These are phyloP conservation scores for Talaromyces nanjingensis DNA, from an alignment of 495 filamentous ascomycete genomes.

Conservation along the genomic window DNA sequence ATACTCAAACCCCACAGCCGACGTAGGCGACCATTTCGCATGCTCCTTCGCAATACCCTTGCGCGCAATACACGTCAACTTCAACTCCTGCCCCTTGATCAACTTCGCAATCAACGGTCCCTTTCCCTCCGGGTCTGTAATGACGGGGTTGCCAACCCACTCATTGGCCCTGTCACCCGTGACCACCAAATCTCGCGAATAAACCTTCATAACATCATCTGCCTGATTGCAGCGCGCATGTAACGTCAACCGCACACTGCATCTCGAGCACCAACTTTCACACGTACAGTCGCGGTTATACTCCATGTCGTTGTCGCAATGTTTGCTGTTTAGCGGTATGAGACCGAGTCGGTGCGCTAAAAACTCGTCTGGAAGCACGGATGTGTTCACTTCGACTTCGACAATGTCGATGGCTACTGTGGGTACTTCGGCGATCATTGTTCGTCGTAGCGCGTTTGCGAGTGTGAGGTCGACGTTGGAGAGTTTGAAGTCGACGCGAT, in stretches of 20 bases:
- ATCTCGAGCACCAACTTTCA: constrained; percentile 84
- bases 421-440: constrained; percentile 89
- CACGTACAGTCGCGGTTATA: constrained; percentile 97
- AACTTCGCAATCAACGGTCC: constrained; percentile 85
- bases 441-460: constrained; percentile 88
- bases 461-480: constrained; percentile 75
- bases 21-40: constrained; percentile 89
- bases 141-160: constrained; percentile 77
- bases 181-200: constrained; percentile 77
- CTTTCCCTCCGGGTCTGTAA: constrained; percentile 69
- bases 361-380: constrained; percentile 92
- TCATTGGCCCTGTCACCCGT: constrained; percentile 54
- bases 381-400: constrained; percentile 87
- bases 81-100: constrained; percentile 77
- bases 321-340: constrained; percentile 76
- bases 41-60: constrained; percentile 99
- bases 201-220: constrained; percentile 81
- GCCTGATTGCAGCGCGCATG: constrained; percentile 71
- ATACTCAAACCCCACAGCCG: constrained; percentile 95
- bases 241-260: constrained; percentile 74
- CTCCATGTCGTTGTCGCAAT: constrained; percentile 71
- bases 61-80: constrained; percentile 87
- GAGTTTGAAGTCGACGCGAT: constrained; percentile 76
- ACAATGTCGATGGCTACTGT: constrained; percentile 94
- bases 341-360: constrained; percentile 88